A percentile compares a stretch with the other conserved stretches of the same genome.
Conservation (phyloP, 805 yeast species). For the Barnettozyma wickerhamii region DNA sequence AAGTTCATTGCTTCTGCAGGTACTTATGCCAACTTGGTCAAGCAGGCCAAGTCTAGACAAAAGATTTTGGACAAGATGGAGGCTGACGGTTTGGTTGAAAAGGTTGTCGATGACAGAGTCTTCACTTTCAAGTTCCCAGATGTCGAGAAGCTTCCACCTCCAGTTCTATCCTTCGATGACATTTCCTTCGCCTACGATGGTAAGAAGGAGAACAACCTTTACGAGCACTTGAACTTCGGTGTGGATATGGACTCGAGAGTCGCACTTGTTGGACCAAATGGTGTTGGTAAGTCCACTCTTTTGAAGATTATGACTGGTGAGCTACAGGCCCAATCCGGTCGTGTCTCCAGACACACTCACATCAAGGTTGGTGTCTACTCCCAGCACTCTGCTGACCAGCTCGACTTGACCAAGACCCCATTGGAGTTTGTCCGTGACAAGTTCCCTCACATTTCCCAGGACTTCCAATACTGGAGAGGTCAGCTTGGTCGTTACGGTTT, state of each 20-base stretch:
- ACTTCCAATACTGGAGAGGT: constrained; percentile 97
- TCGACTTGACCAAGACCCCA: constrained; percentile 92
- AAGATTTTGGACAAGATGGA: constrained; percentile 99
- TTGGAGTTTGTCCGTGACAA: constrained; percentile 96
- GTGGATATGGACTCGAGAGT: constrained; percentile 99
- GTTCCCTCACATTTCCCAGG: constrained; percentile 87
- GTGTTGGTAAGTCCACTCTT: constrained; percentile 97
- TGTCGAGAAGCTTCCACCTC: constrained; percentile 97
- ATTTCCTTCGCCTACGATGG: constrained; percentile 91
- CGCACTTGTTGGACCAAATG: constrained; percentile 97
- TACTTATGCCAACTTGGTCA: constrained; percentile 97
- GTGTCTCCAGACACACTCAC: constrained; percentile 96
- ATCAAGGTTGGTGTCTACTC: constrained; percentile 98
- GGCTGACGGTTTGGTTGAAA: constrained; percentile 94
- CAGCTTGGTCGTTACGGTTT: constrained; percentile 98
- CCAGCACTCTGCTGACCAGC: constrained; percentile 98
- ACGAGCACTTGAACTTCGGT: constrained; percentile 91
- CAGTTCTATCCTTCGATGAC: constrained; percentile 94
- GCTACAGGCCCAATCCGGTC: constrained; percentile 83
- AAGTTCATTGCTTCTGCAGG: constrained; percentile 99
- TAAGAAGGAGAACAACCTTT: constrained; percentile 77
- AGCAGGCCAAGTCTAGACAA: constrained; percentile 98
- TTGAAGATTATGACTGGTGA: constrained; percentile 96
- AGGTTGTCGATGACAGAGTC: constrained; percentile 89
- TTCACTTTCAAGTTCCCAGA: constrained; percentile 92